Percentiles rank a stretch among this genome's conserved stretches.
Conservation (phyloP, 176 grass and related monocot species). For the Eleusine indica region DNA sequence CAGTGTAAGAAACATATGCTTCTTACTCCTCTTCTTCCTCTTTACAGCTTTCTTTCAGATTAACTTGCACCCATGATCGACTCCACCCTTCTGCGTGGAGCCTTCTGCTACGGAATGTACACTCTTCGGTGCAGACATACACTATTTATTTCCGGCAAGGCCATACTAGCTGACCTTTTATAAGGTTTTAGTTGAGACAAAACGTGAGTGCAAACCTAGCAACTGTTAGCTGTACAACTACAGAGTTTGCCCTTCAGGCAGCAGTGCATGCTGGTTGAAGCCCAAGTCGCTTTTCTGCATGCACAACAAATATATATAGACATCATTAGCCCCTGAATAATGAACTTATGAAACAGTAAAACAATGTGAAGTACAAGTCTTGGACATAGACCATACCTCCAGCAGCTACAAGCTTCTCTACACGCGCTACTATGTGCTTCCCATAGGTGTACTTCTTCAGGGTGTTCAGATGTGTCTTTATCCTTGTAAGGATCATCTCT, state of each 20-base stretch:
- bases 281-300: conserved; percentile 68
- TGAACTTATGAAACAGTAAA: background rate
- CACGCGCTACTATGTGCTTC: conserved; percentile 84
- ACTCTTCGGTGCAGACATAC: conserved; percentile 52
- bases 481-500: conserved; percentile 79
- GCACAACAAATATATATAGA: background rate
- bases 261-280: conserved; percentile 57
- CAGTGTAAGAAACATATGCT: conserved; percentile 49
- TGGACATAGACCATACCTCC: conserved; percentile 56
- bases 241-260: conserved; percentile 42
- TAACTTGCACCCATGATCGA: conserved; percentile 38
- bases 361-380: background rate
- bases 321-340: background rate
- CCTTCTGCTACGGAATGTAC: conserved; percentile 71
- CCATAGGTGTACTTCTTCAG: conserved; percentile 92
- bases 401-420: conserved; percentile 87
- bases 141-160: conserved; percentile 48
- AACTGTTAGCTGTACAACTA: conserved; percentile 89
- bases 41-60: conserved; percentile 53
- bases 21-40: conserved; percentile 50
- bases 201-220: conserved; percentile 59
- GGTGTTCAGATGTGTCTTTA: conserved; percentile 84
- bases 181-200: conserved; percentile 52
- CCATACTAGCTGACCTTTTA: conserved; percentile 36
- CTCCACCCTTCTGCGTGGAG: conserved; percentile 29